A percentile compares a stretch with the other conserved stretches of the same genome.
Conservation (phyloP, 495 filamentous ascomycete genomes). For the Haplographium delicatum region DNA sequence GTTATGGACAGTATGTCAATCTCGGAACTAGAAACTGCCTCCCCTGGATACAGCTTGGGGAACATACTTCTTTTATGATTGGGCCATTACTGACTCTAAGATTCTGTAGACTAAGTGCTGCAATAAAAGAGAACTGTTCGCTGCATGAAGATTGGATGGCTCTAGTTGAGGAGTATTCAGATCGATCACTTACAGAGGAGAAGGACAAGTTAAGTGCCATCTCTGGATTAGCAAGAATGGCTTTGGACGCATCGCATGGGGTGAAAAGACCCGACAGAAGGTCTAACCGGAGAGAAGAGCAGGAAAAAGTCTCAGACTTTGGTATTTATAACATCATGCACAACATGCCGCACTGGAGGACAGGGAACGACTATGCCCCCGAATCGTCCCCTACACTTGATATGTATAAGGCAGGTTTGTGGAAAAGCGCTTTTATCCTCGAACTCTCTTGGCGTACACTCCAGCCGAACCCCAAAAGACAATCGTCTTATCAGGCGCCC, state of each 20-base stretch:
- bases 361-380: no score
- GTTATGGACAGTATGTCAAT: background rate
- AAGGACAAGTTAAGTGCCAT: slow-evolving; percentile 2
- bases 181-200: background rate
- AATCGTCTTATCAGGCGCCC: background rate
- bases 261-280: no score
- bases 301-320: no score
- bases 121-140: background rate
- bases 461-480: background rate
- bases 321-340: no score
- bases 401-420: background rate
- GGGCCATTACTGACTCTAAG: background rate
- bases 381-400: no score
- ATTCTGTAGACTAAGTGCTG: background rate
- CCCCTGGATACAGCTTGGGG: background rate
- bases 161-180: background rate
- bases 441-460: background rate
- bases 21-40: background rate
- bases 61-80: background rate
- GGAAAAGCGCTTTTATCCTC: background rate
- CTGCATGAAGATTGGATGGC: background rate
- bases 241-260: no score
- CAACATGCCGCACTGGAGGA: no score
- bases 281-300: no score
- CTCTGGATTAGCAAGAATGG: slow-evolving; percentile 1